Conservation (phyloP, 805 yeast genomes). For the Suhomyces vadensis region DNA sequence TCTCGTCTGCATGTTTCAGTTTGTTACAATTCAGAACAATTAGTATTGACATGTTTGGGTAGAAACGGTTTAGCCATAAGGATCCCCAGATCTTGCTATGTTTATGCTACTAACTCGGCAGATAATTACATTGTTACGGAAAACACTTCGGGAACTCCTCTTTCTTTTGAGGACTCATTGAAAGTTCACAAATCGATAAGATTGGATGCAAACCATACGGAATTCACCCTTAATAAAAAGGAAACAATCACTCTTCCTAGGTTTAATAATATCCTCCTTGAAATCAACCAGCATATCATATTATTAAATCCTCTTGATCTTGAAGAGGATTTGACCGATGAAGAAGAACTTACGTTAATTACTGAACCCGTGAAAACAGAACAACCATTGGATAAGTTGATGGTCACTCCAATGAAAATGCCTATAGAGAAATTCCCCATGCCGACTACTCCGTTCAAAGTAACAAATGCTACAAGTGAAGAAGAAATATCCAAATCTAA, state of each 20-base stretch:
- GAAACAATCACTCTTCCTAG: slow-evolving; percentile 69
- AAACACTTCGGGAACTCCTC: slow-evolving; percentile 22
- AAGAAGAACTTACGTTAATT: slow-evolving; percentile 29
- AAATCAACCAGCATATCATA: slow-evolving; percentile 67
- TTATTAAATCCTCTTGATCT: slow-evolving; percentile 49
- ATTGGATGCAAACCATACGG: slow-evolving; percentile 46
- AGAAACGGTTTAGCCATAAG: slow-evolving; percentile 74
- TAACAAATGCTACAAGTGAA: neutral
- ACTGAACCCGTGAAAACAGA: neutral
- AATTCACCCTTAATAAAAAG: slow-evolving; percentile 56
- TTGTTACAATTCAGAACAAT: slow-evolving; percentile 42
- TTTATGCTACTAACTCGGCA: slow-evolving; percentile 23
- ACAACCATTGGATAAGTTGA: neutral
- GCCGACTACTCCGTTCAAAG: slow-evolving; percentile 10
- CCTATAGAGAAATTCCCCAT: slow-evolving; percentile 5
- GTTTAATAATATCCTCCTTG: slow-evolving; percentile 60
- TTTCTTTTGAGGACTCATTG: slow-evolving; percentile 16
- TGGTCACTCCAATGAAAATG: slow-evolving; percentile 10
- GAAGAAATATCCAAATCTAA: slow-evolving; percentile 4
- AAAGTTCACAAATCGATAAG: slow-evolving; percentile 37
- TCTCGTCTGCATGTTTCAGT: slow-evolving; percentile 67
- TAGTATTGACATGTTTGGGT: slow-evolving; percentile 72
- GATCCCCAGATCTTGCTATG: slow-evolving; percentile 53
- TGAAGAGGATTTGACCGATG: slow-evolving; percentile 48
- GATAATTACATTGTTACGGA: slow-evolving; percentile 23